Conservation (phyloP, 345 rosid species). For the Pelargonium nanum region DNA sequence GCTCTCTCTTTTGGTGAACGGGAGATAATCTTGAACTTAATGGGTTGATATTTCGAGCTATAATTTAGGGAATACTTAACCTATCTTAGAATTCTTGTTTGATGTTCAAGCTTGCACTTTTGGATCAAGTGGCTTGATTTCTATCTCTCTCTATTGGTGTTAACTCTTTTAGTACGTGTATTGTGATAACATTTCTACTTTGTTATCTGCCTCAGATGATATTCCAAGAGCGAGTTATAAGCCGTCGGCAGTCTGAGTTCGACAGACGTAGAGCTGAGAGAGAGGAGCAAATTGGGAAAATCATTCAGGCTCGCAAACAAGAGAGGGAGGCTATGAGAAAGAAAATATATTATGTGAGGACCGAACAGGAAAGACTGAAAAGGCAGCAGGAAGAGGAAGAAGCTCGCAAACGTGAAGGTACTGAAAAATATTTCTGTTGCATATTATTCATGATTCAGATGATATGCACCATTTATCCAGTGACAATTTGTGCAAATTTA, state of each 20-base stretch:
- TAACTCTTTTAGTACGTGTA: too few relatives aligned
- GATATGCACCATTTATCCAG: too few relatives aligned
- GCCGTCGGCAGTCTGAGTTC: constrained; percentile 57
- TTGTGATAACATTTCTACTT: background rate
- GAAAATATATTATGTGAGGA: constrained; percentile 47
- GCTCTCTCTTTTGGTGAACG: constrained; percentile 1
- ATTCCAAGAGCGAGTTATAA: constrained; percentile 65
- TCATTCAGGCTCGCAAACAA: constrained; percentile 47
- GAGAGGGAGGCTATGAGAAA: constrained; percentile 68
- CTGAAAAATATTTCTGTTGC: background rate
- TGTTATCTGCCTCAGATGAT: constrained; percentile 28
- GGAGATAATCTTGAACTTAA: background rate
- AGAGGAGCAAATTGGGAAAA: constrained; percentile 65
- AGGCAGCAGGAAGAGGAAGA: constrained; percentile 78
- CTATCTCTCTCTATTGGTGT: too few relatives aligned
- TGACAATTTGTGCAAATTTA: too few relatives aligned
- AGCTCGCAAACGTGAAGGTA: constrained; percentile 74
- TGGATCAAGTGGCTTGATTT: too few relatives aligned
- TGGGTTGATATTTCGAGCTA: background rate
- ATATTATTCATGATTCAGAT: too few relatives aligned
- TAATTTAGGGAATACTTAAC: too few relatives aligned
- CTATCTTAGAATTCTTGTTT: too few relatives aligned
- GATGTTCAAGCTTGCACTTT: too few relatives aligned
- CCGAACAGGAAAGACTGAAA: constrained; percentile 62
- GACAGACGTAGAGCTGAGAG: constrained; percentile 53